phyloP scores from a whole-genome alignment of 176 grass and related monocot genomes.

The Carex kokanica region DNA sequence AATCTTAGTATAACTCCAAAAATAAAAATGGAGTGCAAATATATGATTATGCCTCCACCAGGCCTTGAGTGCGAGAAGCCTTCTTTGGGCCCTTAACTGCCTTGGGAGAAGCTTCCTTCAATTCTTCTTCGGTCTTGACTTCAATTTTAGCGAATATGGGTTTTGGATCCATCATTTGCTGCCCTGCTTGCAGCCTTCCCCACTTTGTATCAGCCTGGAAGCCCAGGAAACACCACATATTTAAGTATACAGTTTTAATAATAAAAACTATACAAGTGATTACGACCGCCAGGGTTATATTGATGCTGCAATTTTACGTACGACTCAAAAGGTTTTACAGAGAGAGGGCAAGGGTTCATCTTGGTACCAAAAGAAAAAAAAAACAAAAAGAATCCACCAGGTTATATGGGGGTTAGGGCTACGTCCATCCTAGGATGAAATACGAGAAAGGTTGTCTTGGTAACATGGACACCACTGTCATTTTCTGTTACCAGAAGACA shows the following conservation, averaged over 20 bases:
- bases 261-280: background rate
- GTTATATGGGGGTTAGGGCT: background rate
- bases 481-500: background rate
- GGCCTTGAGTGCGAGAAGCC: conserved; percentile 42
- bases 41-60: conserved; percentile 59
- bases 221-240: background rate
- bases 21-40: background rate
- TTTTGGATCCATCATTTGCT: conserved; percentile 67
- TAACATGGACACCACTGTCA: background rate
- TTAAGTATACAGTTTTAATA: background rate
- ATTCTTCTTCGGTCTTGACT: conserved; percentile 34
- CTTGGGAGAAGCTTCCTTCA: conserved; percentile 38
- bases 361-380: background rate
- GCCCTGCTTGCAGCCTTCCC: conserved; percentile 74
- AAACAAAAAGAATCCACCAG: background rate
- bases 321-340: background rate
- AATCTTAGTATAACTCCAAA: background rate
- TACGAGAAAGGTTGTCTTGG: background rate
- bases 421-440: background rate
- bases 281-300: background rate
- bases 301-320: background rate
- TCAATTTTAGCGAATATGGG: conserved; percentile 79
- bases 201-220: conserved; percentile 74
- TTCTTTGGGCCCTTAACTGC: conserved; percentile 56
- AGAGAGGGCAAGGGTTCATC: background rate